Evolutionary conservation across 2,329 filamentous ascomycete genomes (phyloP), one percentile per base, ranked within the genome.

Genomic region (Stachybotrys elegans): DNA sequence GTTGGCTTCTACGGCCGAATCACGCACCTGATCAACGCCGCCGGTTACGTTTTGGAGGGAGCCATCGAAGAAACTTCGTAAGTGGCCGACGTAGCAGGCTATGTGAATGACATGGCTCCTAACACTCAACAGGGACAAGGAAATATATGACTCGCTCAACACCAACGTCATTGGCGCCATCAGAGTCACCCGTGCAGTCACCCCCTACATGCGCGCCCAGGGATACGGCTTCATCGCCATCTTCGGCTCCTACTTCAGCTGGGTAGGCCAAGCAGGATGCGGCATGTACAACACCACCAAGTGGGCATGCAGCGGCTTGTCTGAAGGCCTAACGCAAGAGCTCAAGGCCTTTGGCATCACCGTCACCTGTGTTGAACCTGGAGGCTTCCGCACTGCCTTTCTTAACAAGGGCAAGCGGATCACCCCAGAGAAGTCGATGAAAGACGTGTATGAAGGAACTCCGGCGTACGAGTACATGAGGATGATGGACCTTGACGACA

Each of bases 141-240:
- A 66, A 43, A 54, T 61, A 22, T 54, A 53, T 11, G 59, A 58
- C 21, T 49, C 59, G 9, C 73, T 71, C 56, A 62, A 70, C 49
- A 71, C 70, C 40, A 77, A 78, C 50, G 68, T 76, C 37, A 69
- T 75, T 42, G 73, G 72, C 20, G 59, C 64, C 21, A 52, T 73
- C 29, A 72, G 70, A 41, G 57, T 75, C 19, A 65, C 62, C 19
- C 67, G 70, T 22, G 69, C 71, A 5, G 61, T 70, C 8, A 51
- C 71, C 0, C 70, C 70, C 2, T 63, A 71, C 42, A 57, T 78
- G 34, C 68, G 72, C 31, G 57, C 54, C 17, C 48, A 48, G 31
- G 25, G 43, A 11, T 41, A 22, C 35, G 49, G 52, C 21, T 61
- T 56, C 6, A 57, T 75, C 14, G 65, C 69, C 42, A 67, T 64